These are phyloP conservation scores for Pestalotiopsis sp. DNA, from an alignment of 2,329 filamentous ascomycete genomes.

Conservation along the genomic window DNA sequence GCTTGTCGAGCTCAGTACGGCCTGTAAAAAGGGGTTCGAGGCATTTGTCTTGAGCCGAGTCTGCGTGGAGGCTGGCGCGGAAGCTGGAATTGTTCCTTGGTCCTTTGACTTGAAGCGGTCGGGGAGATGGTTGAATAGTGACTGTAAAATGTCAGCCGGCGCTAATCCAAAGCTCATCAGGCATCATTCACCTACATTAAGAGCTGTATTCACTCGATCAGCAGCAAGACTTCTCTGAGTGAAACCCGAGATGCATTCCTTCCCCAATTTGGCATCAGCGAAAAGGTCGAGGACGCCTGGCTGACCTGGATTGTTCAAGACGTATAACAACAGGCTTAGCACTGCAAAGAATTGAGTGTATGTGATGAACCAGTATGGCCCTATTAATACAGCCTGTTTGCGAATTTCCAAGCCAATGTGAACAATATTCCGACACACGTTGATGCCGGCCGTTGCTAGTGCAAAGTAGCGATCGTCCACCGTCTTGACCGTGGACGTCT, in stretches of 20 bases:
- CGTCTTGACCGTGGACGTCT: conserved; percentile 49
- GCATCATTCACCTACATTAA: conserved; percentile 10
- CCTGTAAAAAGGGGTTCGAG: background rate
- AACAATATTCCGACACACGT: conserved; percentile 68
- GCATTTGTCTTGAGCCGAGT: background rate
- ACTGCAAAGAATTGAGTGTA: conserved; percentile 81
- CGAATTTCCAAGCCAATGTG: conserved; percentile 79
- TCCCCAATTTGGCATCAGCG: conserved; percentile 62
- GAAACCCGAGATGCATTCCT: conserved; percentile 14
- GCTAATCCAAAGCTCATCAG: background rate
- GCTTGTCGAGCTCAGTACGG: background rate
- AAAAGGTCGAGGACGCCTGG: conserved; percentile 76
- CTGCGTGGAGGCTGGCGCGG: background rate
- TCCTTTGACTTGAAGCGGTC: background rate
- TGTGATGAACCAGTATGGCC: conserved; percentile 81
- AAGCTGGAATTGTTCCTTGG: background rate
- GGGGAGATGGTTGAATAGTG: conserved; percentile 14
- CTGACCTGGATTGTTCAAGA: conserved; percentile 74
- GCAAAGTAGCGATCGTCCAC: conserved; percentile 75
- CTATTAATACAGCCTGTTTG: conserved; percentile 68
- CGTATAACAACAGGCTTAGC: conserved; percentile 74
- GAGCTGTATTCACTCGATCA: conserved; percentile 13
- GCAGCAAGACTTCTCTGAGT: conserved; percentile 16
- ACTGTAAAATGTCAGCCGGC: background rate
- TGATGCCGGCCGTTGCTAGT: conserved; percentile 62